phyloP scores from a whole-genome alignment of 306 rosid genomes.

The Dicorynia guianensis region DNA sequence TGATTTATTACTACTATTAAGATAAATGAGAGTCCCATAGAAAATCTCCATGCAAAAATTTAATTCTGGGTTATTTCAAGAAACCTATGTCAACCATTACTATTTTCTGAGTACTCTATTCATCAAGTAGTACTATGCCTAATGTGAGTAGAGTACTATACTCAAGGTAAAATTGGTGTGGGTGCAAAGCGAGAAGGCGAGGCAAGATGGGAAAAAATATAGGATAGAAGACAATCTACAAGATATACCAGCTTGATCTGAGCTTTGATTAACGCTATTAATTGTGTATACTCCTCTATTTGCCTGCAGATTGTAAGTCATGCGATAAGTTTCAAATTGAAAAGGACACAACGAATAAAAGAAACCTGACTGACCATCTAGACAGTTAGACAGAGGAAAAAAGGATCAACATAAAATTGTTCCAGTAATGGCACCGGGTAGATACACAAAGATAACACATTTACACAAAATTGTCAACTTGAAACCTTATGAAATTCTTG shows the following conservation, averaged over 20 bases:
- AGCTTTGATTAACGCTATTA: constrained; percentile 87
- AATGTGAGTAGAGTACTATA: not conserved
- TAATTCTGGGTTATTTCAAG: constrained; percentile 10
- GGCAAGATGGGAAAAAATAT: not conserved
- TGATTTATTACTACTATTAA: not conserved
- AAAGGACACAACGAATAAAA: constrained; percentile 13
- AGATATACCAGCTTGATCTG: constrained; percentile 86
- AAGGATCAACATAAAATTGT: not conserved
- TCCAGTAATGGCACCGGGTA: constrained; percentile 6
- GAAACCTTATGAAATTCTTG: constrained; percentile 12
- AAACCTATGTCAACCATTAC: constrained; percentile 1
- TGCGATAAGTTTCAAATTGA: constrained; percentile 25
- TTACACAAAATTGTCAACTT: not conserved
- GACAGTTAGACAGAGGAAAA: constrained; percentile 15
- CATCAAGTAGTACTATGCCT: constrained; percentile 26
- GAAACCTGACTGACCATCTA: not conserved
- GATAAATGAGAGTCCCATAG: not conserved
- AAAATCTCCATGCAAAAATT: constrained; percentile 10
- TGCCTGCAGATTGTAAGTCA: constrained; percentile 61
- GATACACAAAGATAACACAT: constrained; percentile 2
- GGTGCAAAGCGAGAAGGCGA: not conserved
- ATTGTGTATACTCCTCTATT: constrained; percentile 75
- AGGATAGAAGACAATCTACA: constrained; percentile 13
- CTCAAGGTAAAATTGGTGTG: not conserved
- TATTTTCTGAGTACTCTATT: constrained; percentile 2